Evolutionary conservation across 1,284 basidiomycete genomes (phyloP).

Genomic region (Sanguinoderma infundibulare): DNA sequence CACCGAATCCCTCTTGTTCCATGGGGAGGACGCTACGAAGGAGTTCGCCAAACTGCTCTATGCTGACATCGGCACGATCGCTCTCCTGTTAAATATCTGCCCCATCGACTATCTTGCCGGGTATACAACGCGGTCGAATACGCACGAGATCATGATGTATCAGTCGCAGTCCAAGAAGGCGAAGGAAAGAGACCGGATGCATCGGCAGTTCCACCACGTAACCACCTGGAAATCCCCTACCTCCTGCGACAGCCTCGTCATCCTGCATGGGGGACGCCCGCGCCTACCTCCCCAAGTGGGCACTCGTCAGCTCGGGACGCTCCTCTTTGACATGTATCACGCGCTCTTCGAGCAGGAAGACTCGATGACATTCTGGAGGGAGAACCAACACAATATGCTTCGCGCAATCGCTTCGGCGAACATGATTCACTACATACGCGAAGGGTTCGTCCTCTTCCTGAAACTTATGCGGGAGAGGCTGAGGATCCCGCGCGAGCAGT

Average conservation of each 20-base stretch:
- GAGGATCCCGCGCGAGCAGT: conserved; percentile 28
- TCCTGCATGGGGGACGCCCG: background rate
- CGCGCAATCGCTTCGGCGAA: conserved; percentile 6
- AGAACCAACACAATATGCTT: conserved; percentile 28
- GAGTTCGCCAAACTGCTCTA: conserved; percentile 41
- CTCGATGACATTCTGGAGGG: conserved; percentile 22
- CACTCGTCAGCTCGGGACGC: conserved; percentile 40
- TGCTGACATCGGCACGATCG: conserved; percentile 44
- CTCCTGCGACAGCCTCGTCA: conserved; percentile 32
- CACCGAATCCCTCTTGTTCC: conserved; percentile 46
- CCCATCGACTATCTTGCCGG: conserved; percentile 47
- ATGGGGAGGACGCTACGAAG: conserved; percentile 31
- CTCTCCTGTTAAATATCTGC: conserved; percentile 45
- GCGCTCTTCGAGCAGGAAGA: conserved; percentile 51
- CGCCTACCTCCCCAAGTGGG: conserved; percentile 32
- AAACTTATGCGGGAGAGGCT: conserved; percentile 40
- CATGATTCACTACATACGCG: conserved; percentile 21
- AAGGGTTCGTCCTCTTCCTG: conserved; percentile 47
- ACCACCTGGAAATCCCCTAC: conserved; percentile 46
- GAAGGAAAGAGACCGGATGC: background rate
- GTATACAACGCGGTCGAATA: conserved; percentile 47
- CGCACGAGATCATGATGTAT: conserved; percentile 42
- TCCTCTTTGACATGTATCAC: conserved; percentile 51
- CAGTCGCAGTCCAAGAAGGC: background rate
- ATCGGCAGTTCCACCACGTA: conserved; percentile 48